These are phyloP conservation scores for Sanguinoderma infundibulare DNA, from an alignment of 1,284 basidiomycete genomes.

Conservation along the genomic window DNA sequence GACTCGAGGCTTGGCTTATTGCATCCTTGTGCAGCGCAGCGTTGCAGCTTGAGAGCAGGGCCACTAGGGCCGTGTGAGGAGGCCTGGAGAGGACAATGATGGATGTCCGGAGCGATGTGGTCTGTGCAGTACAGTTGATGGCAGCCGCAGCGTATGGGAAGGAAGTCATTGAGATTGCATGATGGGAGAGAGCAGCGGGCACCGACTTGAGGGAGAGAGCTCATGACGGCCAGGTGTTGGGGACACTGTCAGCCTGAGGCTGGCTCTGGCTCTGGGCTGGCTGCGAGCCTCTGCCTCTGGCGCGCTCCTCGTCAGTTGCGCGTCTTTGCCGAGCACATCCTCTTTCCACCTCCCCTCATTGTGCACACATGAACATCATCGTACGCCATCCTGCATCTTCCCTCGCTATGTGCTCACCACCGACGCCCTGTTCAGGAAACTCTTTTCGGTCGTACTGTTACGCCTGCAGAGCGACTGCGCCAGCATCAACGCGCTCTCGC, in stretches of 20 bases:
- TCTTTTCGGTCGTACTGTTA: slow-evolving; percentile 92
- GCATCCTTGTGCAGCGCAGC: slow-evolving; percentile 57
- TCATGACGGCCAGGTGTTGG: background rate
- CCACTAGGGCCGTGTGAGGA: slow-evolving; percentile 8
- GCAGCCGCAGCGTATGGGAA: slow-evolving; percentile 67
- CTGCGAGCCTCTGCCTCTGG: background rate
- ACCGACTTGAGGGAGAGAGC: slow-evolving; percentile 42
- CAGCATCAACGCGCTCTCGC: slow-evolving; percentile 96
- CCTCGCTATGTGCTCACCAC: background rate
- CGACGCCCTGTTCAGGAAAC: slow-evolving; percentile 66
- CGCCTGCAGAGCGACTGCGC: slow-evolving; percentile 94
- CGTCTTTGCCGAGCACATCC: too few species aligned
- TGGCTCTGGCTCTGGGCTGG: background rate
- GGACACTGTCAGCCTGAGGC: too few species aligned
- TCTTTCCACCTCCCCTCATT: slow-evolving; percentile 4
- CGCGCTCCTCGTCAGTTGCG: background rate
- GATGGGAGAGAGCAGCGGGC: slow-evolving; percentile 55
- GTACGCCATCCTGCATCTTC: slow-evolving; percentile 44
- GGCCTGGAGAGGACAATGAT: slow-evolving; percentile 48
- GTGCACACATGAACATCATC: slow-evolving; percentile 71
- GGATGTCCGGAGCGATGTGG: slow-evolving; percentile 61
- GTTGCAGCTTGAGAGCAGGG: slow-evolving; percentile 40
- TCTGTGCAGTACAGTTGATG: slow-evolving; percentile 55
- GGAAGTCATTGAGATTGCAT: slow-evolving; percentile 64
- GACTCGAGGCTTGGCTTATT: slow-evolving; percentile 56